Evolutionary conservation across 495 filamentous ascomycete genomes (phyloP).

Genomic region (Alectoria sarmentosa): DNA sequence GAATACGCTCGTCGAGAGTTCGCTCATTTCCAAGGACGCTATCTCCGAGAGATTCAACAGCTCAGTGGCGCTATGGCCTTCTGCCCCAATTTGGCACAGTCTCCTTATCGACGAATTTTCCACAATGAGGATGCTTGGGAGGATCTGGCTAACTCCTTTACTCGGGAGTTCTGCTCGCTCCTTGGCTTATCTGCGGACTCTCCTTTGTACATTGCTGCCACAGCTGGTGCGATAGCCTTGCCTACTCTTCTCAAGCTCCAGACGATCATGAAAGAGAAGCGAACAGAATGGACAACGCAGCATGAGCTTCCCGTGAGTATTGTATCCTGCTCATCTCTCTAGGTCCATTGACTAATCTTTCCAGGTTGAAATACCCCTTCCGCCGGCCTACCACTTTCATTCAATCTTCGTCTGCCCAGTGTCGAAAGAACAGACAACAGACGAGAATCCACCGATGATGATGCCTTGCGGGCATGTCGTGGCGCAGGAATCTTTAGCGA

Average conservation of each 20-base stretch:
- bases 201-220: slow-evolving; percentile 84
- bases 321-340: neutral
- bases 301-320: slow-evolving; percentile 72
- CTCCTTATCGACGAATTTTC: slow-evolving; percentile 73
- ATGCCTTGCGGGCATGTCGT: slow-evolving; percentile 96
- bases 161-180: slow-evolving; percentile 88
- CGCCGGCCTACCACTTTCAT: slow-evolving; percentile 82
- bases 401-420: slow-evolving; percentile 97
- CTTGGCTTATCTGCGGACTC: slow-evolving; percentile 81
- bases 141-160: slow-evolving; percentile 77
- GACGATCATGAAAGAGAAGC: slow-evolving; percentile 73
- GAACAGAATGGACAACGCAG: slow-evolving; percentile 88
- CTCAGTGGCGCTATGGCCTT: slow-evolving; percentile 73
- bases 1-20: slow-evolving; percentile 65
- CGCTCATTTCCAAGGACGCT: slow-evolving; percentile 57
- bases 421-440: slow-evolving; percentile 89
- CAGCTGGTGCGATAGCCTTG: slow-evolving; percentile 84
- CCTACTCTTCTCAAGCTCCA: slow-evolving; percentile 78
- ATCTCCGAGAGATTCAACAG: slow-evolving; percentile 66
- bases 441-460: slow-evolving; percentile 93
- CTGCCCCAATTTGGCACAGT: slow-evolving; percentile 54
- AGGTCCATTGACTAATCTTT: slow-evolving; percentile 11
- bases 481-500: slow-evolving; percentile 70
- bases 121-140: slow-evolving; percentile 65
- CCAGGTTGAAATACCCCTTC: slow-evolving; percentile 82